phyloP scores from a whole-genome alignment of 805 yeast species.

The Tetrapisispora pingtungensis region DNA sequence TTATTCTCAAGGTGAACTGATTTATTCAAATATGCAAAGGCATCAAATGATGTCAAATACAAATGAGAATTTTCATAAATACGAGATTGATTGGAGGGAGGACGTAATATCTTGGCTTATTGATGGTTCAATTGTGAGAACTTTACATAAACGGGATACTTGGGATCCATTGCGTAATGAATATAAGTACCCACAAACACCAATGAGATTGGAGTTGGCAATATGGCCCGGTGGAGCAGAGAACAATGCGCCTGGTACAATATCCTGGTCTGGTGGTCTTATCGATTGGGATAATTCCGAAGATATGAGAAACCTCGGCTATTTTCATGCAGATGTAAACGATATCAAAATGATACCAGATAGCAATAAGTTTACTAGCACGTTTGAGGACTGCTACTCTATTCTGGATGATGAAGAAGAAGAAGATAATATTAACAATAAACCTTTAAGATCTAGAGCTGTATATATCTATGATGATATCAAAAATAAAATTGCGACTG shows the following conservation, averaged over 20 bases:
- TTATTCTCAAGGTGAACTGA: constrained; percentile 64
- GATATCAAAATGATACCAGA: constrained; percentile 53
- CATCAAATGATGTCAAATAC: constrained; percentile 36
- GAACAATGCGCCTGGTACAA: constrained; percentile 49
- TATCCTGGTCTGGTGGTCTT: constrained; percentile 81
- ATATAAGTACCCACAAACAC: constrained; percentile 63
- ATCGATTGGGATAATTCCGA: constrained; percentile 68
- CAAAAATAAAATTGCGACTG: constrained; percentile 2
- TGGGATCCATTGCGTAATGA: constrained; percentile 46
- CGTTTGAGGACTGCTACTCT: constrained; percentile 8
- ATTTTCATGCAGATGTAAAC: constrained; percentile 56
- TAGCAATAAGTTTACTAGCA: constrained; percentile 26
- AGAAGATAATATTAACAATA: neutral
- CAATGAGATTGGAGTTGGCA: constrained; percentile 63
- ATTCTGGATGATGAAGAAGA: neutral
- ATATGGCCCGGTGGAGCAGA: constrained; percentile 69
- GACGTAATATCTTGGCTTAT: constrained; percentile 61
- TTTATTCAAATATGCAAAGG: constrained; percentile 46
- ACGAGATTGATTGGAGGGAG: constrained; percentile 73
- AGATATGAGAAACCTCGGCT: constrained; percentile 65
- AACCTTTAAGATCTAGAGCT: constrained; percentile 3
- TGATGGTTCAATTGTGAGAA: constrained; percentile 58
- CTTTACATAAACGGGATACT: constrained; percentile 51
- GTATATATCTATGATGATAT: constrained; percentile 5
- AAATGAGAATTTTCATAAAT: constrained; percentile 58